These are phyloP conservation scores for Dendrobium huoshanense DNA, from an alignment of 106 monocot genomes.

Conservation along the genomic window DNA sequence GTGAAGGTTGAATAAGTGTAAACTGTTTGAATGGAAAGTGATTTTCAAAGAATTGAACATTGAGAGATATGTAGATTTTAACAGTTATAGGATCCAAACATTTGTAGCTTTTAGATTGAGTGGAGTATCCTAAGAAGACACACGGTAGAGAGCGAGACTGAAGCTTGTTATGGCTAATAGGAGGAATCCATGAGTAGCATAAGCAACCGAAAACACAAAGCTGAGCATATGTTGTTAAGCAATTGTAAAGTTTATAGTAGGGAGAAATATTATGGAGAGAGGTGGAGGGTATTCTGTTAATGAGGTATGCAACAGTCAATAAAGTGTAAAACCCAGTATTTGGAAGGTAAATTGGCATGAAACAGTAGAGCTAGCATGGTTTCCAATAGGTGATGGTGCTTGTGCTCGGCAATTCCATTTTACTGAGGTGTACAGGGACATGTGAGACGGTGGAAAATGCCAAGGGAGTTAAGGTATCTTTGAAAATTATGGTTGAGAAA, in stretches of 20 bases:
- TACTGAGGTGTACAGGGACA: too few species aligned
- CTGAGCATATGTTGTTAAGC: not conserved
- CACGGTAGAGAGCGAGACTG: not conserved
- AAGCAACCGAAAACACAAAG: not conserved
- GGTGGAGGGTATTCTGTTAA: slow-evolving; percentile 4
- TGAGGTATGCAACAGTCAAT: not conserved
- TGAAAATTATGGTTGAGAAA: too few species aligned
- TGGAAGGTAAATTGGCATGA: too few species aligned
- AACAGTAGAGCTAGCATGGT: too few species aligned
- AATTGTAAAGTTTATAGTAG: not conserved
- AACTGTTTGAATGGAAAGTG: not conserved
- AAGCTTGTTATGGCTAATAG: not conserved
- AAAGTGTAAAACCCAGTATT: too few species aligned
- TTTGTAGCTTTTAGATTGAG: not conserved
- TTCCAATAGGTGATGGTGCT: too few species aligned
- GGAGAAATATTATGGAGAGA: not conserved
- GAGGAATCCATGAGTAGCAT: not conserved
- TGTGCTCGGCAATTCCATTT: too few species aligned
- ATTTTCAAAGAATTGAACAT: slow-evolving; percentile 10
- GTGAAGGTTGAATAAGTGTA: too few species aligned
- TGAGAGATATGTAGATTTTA: not conserved
- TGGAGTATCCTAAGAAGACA: slow-evolving; percentile 1
- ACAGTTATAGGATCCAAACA: not conserved
- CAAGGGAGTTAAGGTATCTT: too few species aligned
- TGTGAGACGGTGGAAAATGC: too few species aligned